phyloP scores from a whole-genome alignment of 306 rosid genomes.

The Malus sylvestris region DNA sequence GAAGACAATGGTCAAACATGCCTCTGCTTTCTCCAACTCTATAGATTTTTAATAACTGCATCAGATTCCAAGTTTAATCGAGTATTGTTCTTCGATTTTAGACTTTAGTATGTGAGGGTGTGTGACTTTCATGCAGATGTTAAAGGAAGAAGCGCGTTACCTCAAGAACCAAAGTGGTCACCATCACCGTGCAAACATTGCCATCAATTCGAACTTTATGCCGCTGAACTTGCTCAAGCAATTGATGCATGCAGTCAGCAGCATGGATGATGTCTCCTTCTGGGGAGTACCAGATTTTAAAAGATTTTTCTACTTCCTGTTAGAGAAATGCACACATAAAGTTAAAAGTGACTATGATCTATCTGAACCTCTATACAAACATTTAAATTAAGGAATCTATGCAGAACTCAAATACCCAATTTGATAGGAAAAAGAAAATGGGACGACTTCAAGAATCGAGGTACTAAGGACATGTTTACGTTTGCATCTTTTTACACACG shows the following conservation, averaged over 20 bases:
- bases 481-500: background rate
- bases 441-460: background rate
- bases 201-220: slow-evolving; percentile 68
- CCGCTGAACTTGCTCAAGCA: slow-evolving; percentile 72
- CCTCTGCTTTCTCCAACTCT: background rate
- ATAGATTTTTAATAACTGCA: background rate
- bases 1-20: background rate
- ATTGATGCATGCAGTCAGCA: slow-evolving; percentile 57
- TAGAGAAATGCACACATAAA: slow-evolving; percentile 1
- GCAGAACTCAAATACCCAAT: background rate
- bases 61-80: background rate
- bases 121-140: background rate
- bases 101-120: background rate
- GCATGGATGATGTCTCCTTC: slow-evolving; percentile 33
- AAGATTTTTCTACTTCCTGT: slow-evolving; percentile 67
- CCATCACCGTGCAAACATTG: slow-evolving; percentile 65
- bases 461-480: background rate
- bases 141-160: slow-evolving; percentile 24
- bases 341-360: background rate
- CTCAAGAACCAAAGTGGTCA: slow-evolving; percentile 83
- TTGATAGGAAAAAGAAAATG: background rate
- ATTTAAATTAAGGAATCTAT: background rate
- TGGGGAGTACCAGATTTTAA: slow-evolving; percentile 42
- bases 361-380: background rate
- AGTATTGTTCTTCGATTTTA: background rate